Base-by-base conservation (phyloP, 1,284 basidiomycete genomes). In the Cystobasidiaceae sp. region DNA sequence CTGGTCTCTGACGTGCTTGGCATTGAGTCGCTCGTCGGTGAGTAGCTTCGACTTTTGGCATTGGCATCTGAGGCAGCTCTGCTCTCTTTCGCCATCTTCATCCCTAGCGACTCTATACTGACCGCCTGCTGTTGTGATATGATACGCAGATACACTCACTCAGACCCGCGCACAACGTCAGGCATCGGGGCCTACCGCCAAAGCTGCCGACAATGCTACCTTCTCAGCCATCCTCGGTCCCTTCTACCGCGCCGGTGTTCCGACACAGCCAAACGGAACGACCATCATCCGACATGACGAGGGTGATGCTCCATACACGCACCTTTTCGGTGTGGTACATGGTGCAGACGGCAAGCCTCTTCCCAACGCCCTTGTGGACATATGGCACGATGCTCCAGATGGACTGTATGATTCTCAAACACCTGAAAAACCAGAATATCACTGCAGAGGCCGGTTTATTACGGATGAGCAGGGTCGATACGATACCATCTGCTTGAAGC, bases 341-440 rank as follows among this genome's bases (percentile, higher is more conserved):
- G 76, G 71, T 25, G 43, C 63, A 2, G 72, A 75, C 25, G 77
- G 77, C 34, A 70, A 73, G 65, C 77, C 77, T 2, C 65, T 79
- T 7, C 69, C 69, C 1, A 72, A 73, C 33, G 78, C 76, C 4
- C 48, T 69, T 27, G 72, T 79, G 30, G 77, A 79, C 65, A 69
- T 77, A 39, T 78, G 77, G 78, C 77, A 78, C 69, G 75, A 71
- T 49, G 70, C 69, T 59, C 76, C 76, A 17, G 77, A 79, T 63
- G 78, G 77, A 0, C 70, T 76, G 9, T 79, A 78, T 71, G 78
- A 78, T 67, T 71, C 77, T 19, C 77, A 78, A 68, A 72, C 73
- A 19, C 73, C 74, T 7, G 66, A 74, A 3, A 76, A 77, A 70
- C 75, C 78, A 5, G 75, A 77, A 28, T 66, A 66, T 43, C 71